Percentiles rank a stretch among this genome's conserved stretches.
phyloP scores from a whole-genome alignment of 108 stramenopile genomes.

The Nannochloropsis salina region DNA sequence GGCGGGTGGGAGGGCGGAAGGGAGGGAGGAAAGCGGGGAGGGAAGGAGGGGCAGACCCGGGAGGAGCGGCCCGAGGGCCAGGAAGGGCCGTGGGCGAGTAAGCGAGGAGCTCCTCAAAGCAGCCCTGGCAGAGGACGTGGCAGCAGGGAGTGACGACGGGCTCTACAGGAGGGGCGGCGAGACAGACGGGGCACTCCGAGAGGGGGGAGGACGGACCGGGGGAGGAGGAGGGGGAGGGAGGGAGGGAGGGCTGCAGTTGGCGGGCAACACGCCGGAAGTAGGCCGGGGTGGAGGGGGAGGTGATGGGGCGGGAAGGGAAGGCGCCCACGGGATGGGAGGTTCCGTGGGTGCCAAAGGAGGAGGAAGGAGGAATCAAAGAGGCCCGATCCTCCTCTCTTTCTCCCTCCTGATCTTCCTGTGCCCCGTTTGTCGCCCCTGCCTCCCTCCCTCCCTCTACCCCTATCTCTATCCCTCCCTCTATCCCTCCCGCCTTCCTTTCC shows the following conservation, averaged over 20 bases:
- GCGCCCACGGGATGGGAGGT: background rate
- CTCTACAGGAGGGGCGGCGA: conserved; percentile 30
- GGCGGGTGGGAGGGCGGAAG: conserved; percentile 38
- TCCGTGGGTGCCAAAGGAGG: background rate
- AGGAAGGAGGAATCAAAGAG: background rate
- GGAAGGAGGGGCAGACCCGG: background rate
- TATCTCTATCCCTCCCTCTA: background rate
- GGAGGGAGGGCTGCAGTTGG: background rate
- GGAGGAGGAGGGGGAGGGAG: background rate
- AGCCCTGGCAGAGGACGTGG: conserved; percentile 45
- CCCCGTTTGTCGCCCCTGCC: too few species aligned
- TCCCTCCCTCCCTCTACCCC: too few species aligned
- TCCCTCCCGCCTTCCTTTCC: background rate
- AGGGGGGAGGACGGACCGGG: background rate
- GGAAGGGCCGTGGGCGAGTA: too few species aligned
- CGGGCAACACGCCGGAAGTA: background rate
- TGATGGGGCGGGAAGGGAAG: background rate
- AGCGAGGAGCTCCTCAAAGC: conserved; percentile 28
- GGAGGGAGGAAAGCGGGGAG: conserved; percentile 2
- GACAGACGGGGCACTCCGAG: conserved; percentile 51
- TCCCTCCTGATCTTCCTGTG: background rate
- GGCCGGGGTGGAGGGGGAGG: background rate
- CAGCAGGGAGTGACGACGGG: conserved; percentile 52
- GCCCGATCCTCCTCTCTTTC: background rate
- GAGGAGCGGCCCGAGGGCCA: conserved; percentile 27